Base-by-base conservation (phyloP, 2,329 filamentous ascomycete species). In the Penicillium sp. region DNA sequence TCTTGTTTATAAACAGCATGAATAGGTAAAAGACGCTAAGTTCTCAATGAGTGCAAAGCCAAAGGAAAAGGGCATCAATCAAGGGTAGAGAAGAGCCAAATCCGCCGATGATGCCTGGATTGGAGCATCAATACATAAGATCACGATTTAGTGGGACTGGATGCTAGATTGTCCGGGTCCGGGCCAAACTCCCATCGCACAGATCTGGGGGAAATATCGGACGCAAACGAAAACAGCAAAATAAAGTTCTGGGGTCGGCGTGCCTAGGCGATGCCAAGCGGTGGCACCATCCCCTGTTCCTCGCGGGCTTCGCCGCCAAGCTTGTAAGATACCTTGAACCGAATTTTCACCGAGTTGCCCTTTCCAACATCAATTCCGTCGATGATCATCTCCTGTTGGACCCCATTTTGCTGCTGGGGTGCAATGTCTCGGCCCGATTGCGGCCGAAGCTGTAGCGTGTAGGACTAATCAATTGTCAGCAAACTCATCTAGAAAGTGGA, bases 271-370 rank as follows among this genome's bases (percentile, higher is more conserved):
- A 97, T 83, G 42, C 87, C 88, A 69, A 97, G 84, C 61, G 90
- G 86, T 12, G 89, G 80, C 65, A 97, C 88, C 77, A 93, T 90
- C 6, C 93, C 93, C 79, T 89, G 91, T 77, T 97, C 91, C 59
- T 89, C 88, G 72, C 86, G 88, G 60, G 73, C 70, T 63, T 81
- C 71, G 3, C 77, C 81, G 3, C 85, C 89, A 13, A 94, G 73
- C 68, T 84, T 86, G 76, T 97, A 97, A 6, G 88, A 86, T 27
- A 90, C 86, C 67, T 91, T 90, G 90, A 93, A 99, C 61, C 94
- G 82, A 77, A 99, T 85, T 78, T 96, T 96, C 60, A 96, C 87
- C n/a, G 81, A 83, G 56, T 86, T 86, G 1, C 94, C 94, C 70
- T 89, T 90, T 43, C 85, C 81, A 61, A 78, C 78, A 66, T 91